Conservation (phyloP, 805 yeast genomes). For the Teunomyces lycoperdinae region DNA sequence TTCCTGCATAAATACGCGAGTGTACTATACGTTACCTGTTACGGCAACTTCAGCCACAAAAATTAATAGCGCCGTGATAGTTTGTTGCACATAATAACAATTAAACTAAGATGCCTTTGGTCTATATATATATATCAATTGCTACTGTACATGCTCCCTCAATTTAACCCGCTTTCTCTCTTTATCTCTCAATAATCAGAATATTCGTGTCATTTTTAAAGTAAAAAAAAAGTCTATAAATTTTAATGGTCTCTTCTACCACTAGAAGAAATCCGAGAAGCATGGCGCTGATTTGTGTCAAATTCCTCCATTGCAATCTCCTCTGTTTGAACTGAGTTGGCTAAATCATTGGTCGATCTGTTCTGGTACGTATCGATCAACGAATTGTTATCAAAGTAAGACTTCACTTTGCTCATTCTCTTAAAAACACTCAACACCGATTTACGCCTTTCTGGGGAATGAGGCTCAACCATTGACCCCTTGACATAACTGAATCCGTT, state of each 20-base stretch:
- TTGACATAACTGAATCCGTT: neutral
- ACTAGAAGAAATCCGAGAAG: constrained; percentile 21
- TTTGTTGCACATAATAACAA: neutral
- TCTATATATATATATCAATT: too few relatives aligned
- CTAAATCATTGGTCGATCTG: constrained; percentile 30
- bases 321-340: constrained; percentile 41
- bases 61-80: neutral
- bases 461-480: neutral
- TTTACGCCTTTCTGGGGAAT: constrained; percentile 23
- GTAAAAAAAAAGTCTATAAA: neutral
- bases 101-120: neutral
- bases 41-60: neutral
- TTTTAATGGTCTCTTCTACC: constrained; percentile 7
- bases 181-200: neutral
- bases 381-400: constrained; percentile 26
- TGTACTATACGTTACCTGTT: neutral
- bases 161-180: neutral
- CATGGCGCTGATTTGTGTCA: constrained; percentile 19
- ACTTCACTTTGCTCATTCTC: constrained; percentile 20
- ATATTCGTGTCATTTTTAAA: neutral
- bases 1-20: neutral
- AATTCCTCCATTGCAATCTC: constrained; percentile 50
- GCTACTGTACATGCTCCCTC: too few relatives aligned
- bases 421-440: constrained; percentile 32
- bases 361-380: constrained; percentile 31